Evolutionary conservation across 306 rosid species (phyloP), one percentile per base, ranked within the genome.

Genomic region (Astragalus glycyphyllos): DNA sequence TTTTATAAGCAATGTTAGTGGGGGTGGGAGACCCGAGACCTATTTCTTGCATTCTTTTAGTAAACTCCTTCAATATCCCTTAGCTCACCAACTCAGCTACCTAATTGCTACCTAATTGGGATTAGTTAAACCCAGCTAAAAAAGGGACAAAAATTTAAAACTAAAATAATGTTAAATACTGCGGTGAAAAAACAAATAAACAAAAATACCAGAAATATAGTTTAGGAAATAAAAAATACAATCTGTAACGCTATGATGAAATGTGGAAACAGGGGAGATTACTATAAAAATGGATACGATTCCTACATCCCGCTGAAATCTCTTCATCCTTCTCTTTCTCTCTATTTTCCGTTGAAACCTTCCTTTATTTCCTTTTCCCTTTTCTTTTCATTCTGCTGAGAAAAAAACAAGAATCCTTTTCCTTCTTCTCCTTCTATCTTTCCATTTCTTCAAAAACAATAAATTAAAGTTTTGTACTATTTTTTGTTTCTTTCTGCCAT

Each of bases 211-310:
- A 20, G 23, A 20, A 20, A 20, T 20, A 20, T 20, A 20, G 23
- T 20, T 20, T 20, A 20, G 23, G 23, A 20, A 20, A 20, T 26
- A 26, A 26, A 26, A 26, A 5, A 47, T n/a, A 47, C 51, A 47
- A 47, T n/a, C 51, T 47, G 51, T 47, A n/a, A 48, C 7, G 54
- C 26, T 4, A 49, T 0, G 31, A 50, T 26, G 31, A 26, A 26
- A 26, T n/a, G 5, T 35, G 8, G 6, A 47, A 4, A n/a, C 5
- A 12, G 5, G 17, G 3, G 51, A 48, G 14, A 47, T 73, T 56
- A 38, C 65, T 67, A 68, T 74, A 82, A 68, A 77, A 70, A 68
- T 11, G 38, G 71, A 83, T 41, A 57, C 73, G 53, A 72, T 75
- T 79, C 76, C 65, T 42, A 35, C 49, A 64, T 35, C 65, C 49